phyloP scores from a whole-genome alignment of 2,329 filamentous ascomycete species.

The Pseudogymnoascus sp. region DNA sequence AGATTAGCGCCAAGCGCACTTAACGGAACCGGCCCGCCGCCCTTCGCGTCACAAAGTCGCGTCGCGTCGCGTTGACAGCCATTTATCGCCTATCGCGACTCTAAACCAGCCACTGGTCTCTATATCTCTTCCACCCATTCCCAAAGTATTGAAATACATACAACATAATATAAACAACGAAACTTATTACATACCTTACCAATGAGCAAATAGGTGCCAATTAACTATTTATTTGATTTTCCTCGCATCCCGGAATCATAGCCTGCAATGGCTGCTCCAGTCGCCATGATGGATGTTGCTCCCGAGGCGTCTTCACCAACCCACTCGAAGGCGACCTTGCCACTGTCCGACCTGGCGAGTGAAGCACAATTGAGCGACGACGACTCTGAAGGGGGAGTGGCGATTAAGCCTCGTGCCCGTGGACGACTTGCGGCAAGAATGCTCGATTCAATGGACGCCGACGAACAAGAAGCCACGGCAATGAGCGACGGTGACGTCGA shows the following conservation, averaged over 20 bases:
- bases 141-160: background rate
- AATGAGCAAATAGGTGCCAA: background rate
- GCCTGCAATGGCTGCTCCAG: background rate
- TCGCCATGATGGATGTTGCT: background rate
- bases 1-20: constrained; percentile 5
- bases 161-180: background rate
- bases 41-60: constrained; percentile 3
- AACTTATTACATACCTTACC: constrained; percentile 3
- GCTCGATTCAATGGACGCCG: background rate
- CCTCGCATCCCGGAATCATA: background rate
- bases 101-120: background rate
- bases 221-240: background rate
- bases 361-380: background rate
- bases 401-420: background rate
- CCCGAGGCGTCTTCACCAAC: background rate
- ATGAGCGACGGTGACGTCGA: background rate
- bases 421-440: constrained; percentile 1
- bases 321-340: background rate
- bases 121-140: constrained; percentile 2
- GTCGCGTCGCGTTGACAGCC: background rate
- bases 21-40: constrained; percentile 1
- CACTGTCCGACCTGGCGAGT: background rate
- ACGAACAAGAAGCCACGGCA: background rate
- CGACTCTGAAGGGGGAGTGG: background rate
- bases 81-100: constrained; percentile 3